Base-by-base conservation (phyloP, 2,329 filamentous ascomycete genomes). In the Knufia fluminis region DNA sequence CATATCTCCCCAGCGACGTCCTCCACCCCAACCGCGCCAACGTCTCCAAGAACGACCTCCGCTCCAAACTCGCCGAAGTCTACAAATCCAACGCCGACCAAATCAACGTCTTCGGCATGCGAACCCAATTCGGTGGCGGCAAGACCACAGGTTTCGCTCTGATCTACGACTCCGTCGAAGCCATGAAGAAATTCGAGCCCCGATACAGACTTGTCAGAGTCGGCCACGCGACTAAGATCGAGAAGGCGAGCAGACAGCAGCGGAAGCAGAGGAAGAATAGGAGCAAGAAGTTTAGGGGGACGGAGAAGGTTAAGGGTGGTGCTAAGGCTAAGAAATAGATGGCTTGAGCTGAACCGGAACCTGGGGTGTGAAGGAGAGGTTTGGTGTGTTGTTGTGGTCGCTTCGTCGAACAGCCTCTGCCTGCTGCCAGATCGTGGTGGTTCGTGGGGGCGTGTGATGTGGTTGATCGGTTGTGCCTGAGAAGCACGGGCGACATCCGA, bases 251-350 rank as follows among this genome's bases (percentile, higher is more conserved):
- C 79, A 86, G 92, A 83, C 92, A 98, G 79, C 92, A 98, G 78
- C 90, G 92, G 96, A 98, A 98, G 82, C 92, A 97, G 80, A 86
- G 92, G 80, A 98, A 98, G 88, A 98, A 98, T 87, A 83, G 91
- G 74, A 83, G 86, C 77, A 97, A 98, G 89, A 92, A 91, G 71
- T 85, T 96, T 74, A 86, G 92, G 65, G 92, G 92, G 72, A 94
- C 88, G 66, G 91, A 89, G 68, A 98, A 98, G 88, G 83, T 83
- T 80, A 96, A 96, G 87, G 89, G 89, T 73, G 84, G 83, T 71
- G 92, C 94, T 83, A 94, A 96, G 61, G 38, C 42, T 14, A 67
- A 87, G 76, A 83, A 86, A 80, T 88, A 87, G 77, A 41, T 24
- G 28, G 49, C 50, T 22, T 9, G 17, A 28, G 26, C 12, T 28